phyloP scores from a whole-genome alignment of 192 early-diverging fungal genomes.

The Podila epicladia region DNA sequence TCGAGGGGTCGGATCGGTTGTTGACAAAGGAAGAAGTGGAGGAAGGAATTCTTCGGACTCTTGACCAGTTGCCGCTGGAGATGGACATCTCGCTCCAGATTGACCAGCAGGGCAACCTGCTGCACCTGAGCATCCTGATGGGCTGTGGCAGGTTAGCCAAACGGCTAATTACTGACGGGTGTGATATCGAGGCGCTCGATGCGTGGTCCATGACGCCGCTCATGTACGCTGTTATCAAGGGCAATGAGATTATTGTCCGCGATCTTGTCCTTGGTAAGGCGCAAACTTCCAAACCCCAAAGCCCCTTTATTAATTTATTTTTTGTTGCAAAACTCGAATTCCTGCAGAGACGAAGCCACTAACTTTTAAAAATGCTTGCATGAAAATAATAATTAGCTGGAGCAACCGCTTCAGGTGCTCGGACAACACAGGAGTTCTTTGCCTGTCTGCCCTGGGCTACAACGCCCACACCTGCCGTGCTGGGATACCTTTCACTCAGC shows the following conservation, averaged over 20 bases:
- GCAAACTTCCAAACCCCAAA: too few species aligned
- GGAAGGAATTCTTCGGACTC: slow-evolving; percentile 24
- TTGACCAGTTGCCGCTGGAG: slow-evolving; percentile 16
- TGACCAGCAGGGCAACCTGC: slow-evolving; percentile 30
- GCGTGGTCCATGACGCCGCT: slow-evolving; percentile 39
- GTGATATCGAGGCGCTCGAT: slow-evolving; percentile 31
- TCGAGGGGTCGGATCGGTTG: slow-evolving; percentile 1
- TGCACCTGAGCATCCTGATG: slow-evolving; percentile 36
- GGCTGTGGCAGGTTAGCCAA: slow-evolving; percentile 11
- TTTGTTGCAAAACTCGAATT: neutral
- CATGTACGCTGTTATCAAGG: slow-evolving; percentile 44
- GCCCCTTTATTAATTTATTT: neutral
- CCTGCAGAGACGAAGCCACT: neutral
- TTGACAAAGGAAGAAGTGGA: slow-evolving; percentile 20
- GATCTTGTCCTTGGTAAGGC: slow-evolving; percentile 26
- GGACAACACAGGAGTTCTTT: slow-evolving; percentile 22
- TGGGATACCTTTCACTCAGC: slow-evolving; percentile 20
- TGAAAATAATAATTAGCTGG: slow-evolving; percentile 14
- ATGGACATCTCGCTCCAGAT: slow-evolving; percentile 34
- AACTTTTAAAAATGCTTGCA: neutral
- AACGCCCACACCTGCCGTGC: slow-evolving; percentile 10
- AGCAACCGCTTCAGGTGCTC: slow-evolving; percentile 31
- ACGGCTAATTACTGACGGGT: slow-evolving; percentile 34
- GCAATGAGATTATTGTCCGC: slow-evolving; percentile 21
- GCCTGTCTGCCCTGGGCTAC: slow-evolving; percentile 20